Evolutionary conservation across 2,329 filamentous ascomycete genomes (phyloP), one percentile per base, ranked within the genome.

Genomic region (Talaromyces piceae): DNA sequence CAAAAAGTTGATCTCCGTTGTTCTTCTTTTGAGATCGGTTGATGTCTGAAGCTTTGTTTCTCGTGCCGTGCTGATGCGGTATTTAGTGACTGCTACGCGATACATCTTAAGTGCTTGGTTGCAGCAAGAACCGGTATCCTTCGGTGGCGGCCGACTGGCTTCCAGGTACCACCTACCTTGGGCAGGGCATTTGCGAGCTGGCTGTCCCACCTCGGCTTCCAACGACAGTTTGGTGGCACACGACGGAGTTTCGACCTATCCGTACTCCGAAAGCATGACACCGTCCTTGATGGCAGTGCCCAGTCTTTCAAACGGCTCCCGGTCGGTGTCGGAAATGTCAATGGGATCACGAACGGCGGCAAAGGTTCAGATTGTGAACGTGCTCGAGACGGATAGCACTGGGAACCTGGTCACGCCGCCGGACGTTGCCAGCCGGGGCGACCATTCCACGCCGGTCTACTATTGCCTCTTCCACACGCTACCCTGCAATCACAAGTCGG

Each of bases 401-500:
- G 63, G 65, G 13, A 51, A 62, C 53, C 52, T 68, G 53, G 45
- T 69, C 55, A 54, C 62, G 2, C 59, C 58, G 4, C 44, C 46
- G 37, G 11, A 3, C 27, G 11, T 28, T 5, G 16, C 12, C 31
- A 27, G 13, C 9, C 43, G 22, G 11, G 28, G 49, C 5, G 47
- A 44, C 13, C 56, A 56, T 5, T 37, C 52, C 51, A 28, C n/a
- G 5, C 28, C 41, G 6, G 27, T 33, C 13, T 70, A 69, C 52
- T 57, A 58, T 20, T 75, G 72, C 52, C 63, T 74, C n/a, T 74
- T 74, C 61, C 67, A 73, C 53, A 65, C 72, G 50, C 63, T 75
- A 6, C 67, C 72, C 56, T 75, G 72, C 56, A 61, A 69, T 9
- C 60, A 68, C 45, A 63, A 62, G 9, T 73, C 73, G 52, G 61